A percentile compares a stretch with the other conserved stretches of the same genome.
These are phyloP conservation scores for Fusarium sp. DNA, from an alignment of 2,329 filamentous ascomycete species.

Conservation along the genomic window DNA sequence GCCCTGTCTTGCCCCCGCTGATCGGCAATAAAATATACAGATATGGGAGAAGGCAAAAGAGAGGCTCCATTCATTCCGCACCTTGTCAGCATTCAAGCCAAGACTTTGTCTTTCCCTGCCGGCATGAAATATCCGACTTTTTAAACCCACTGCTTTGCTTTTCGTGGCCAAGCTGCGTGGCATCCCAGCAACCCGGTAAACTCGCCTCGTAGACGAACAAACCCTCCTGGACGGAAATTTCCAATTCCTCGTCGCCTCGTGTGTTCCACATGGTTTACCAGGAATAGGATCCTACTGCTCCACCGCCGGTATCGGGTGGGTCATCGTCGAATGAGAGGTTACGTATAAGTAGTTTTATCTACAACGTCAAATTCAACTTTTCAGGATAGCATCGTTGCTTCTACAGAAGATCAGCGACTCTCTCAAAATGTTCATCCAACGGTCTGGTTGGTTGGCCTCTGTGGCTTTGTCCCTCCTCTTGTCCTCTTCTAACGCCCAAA, in stretches of 20 bases:
- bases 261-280: background rate
- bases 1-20: background rate
- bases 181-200: background rate
- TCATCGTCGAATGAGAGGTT: background rate
- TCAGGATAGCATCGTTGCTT: background rate
- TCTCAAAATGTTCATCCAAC: constrained; percentile 17
- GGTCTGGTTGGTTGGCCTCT: constrained; percentile 11
- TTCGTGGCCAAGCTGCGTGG: background rate
- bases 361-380: background rate
- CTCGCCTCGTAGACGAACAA: background rate
- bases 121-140: background rate
- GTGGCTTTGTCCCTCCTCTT: constrained; percentile 16
- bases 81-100: background rate
- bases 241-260: background rate
- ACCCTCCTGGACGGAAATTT: background rate
- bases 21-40: background rate
- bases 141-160: background rate
- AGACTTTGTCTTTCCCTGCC: background rate
- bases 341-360: background rate
- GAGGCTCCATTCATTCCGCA: background rate
- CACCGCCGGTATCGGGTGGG: background rate
- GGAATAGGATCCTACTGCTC: background rate
- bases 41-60: background rate
- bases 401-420: background rate
- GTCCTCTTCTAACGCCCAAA: constrained; percentile 34